Evolutionary conservation across 2,329 filamentous ascomycete genomes (phyloP).

Genomic region (Seiridium unicorne): DNA sequence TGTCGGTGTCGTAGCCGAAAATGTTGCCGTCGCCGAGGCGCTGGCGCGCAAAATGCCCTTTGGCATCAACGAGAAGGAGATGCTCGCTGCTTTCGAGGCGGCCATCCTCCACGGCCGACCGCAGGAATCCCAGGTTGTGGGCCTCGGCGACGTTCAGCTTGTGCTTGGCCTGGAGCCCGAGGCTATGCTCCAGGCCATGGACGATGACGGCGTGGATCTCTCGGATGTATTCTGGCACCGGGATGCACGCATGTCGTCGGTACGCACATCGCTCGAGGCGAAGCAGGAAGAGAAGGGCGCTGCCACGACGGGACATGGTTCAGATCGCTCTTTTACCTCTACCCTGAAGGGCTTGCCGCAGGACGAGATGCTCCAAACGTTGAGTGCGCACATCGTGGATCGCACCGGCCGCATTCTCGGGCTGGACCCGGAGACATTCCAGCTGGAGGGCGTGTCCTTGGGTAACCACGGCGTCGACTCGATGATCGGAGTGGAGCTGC

Average conservation of each 20-base stretch:
- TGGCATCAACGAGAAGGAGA: constrained; percentile 11
- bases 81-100: constrained; percentile 9
- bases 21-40: constrained; percentile 1
- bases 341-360: background rate
- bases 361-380: background rate
- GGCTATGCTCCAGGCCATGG: background rate
- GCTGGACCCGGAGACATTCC: constrained; percentile 3
- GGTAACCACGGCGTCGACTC: constrained; percentile 6
- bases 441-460: constrained; percentile 7
- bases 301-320: background rate
- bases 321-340: background rate
- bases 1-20: constrained; percentile 22
- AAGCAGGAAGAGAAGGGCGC: background rate
- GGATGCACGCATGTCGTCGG: constrained; percentile 3
- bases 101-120: constrained; percentile 3
- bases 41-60: constrained; percentile 9
- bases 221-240: constrained; percentile 8
- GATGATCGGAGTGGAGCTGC: constrained; percentile 9
- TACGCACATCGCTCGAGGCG: constrained; percentile 4
- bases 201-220: background rate
- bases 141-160: constrained; percentile 9
- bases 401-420: constrained; percentile 10
- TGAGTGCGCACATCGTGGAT: constrained; percentile 5
- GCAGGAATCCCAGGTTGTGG: background rate
- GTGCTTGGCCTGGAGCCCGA: constrained; percentile 10